Evolutionary conservation across 2,329 filamentous ascomycete species (phyloP), one percentile per base, ranked within the genome.

Genomic region (Epichloe uncinata): DNA sequence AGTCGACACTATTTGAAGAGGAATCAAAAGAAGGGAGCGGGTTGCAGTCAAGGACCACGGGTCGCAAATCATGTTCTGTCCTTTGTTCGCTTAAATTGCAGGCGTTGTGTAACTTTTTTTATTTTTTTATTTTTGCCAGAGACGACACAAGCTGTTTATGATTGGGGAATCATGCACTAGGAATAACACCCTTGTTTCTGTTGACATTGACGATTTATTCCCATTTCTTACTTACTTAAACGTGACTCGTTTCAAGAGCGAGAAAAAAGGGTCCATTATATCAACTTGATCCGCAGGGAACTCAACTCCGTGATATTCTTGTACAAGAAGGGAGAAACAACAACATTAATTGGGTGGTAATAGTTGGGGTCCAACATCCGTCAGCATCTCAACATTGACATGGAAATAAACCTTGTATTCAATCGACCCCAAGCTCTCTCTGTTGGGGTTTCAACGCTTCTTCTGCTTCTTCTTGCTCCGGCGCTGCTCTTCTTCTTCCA

Each of bases 401-500:
- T 30, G 30, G 30, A 9, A 30, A 30, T 30, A 30, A 11, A 11
- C 30, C 30, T 30, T 30, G 30, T 30, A 30, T 30, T 30, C 30
- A 30, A 30, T 30, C 9, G 30, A 30, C 30, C 30, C 30, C 1
- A 11, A 11, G 30, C 30, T 30, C 30, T 30, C 30, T 4, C 4
- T 30, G 30, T 2, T 11, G 30, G 30, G 30, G 9, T 11, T 11
- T 62, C 58, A 69, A 52, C 63, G 63, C 61, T 65, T 66, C 51
- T 62, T 63, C 60, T 67, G 61, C 59, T 68, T 65, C 78, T 81
- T 88, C 81, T 77, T 84, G 73, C 58, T 73, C 73, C 72, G 79
- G 47, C 85, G 65, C 44, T 30, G 35, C 56, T 88, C 85, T 57
- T 95, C 88, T 0, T 63, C 61, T 0, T 66, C 64, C 52, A 61